Conservation (phyloP, 2,329 filamentous ascomycete genomes). For the Fusarium sp. region DNA sequence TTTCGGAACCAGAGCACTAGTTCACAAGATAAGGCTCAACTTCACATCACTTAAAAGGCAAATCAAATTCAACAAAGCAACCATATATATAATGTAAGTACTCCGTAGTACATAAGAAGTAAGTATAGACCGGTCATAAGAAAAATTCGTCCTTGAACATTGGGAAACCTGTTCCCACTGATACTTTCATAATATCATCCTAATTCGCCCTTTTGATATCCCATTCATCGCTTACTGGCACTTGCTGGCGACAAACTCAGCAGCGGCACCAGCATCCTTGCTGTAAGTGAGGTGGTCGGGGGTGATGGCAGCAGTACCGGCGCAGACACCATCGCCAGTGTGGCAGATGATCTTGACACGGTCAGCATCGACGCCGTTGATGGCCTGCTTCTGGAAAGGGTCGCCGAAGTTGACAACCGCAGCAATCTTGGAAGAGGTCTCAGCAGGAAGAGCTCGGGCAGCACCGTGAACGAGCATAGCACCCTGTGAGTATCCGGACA, state of each 20-base stretch:
- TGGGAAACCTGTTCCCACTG: not conserved
- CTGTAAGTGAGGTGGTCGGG: constrained; percentile 45
- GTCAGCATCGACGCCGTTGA: constrained; percentile 36
- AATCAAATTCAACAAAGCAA: not conserved
- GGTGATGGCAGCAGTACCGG: constrained; percentile 44
- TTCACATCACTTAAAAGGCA: not conserved
- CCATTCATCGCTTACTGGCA: constrained; percentile 16
- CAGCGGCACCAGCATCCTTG: constrained; percentile 46
- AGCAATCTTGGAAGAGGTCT: constrained; percentile 43
- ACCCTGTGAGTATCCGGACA: constrained; percentile 60
- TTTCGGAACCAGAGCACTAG: not conserved
- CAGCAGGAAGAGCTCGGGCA: constrained; percentile 52
- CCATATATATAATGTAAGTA: not conserved
- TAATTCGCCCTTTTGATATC: not conserved
- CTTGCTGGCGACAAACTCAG: constrained; percentile 44
- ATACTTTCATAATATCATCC: not conserved
- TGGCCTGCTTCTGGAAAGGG: constrained; percentile 40
- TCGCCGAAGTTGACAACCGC: constrained; percentile 49
- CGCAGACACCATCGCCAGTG: constrained; percentile 49
- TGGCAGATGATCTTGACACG: constrained; percentile 49
- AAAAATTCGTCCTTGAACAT: not conserved
- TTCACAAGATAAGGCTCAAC: not conserved
- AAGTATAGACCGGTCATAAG: not conserved
- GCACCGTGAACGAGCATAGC: constrained; percentile 57
- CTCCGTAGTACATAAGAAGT: not conserved